These are phyloP conservation scores for Cinnamomum chago DNA, from an alignment of 164 flowering plant genomes.

Conservation along the genomic window DNA sequence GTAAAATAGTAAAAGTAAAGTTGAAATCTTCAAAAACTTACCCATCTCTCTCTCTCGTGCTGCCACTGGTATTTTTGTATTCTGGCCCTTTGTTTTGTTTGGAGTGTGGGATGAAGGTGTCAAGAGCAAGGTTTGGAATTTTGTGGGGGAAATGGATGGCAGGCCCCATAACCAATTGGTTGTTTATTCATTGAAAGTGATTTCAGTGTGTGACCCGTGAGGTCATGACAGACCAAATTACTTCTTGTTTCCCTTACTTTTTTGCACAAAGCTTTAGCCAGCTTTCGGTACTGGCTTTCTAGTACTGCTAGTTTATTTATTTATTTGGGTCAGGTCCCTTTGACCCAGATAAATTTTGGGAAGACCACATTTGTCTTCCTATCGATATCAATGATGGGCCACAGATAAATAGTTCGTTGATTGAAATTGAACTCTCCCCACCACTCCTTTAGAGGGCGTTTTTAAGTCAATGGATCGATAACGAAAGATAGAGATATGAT, in stretches of 20 bases:
- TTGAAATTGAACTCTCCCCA: too few relatives aligned
- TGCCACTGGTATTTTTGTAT: constrained; percentile 35
- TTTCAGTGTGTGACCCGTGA: constrained; percentile 1
- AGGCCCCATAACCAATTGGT: constrained; percentile 1
- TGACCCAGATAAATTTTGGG: background rate
- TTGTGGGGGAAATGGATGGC: background rate
- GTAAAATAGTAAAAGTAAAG: too few relatives aligned
- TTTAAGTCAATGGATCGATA: too few relatives aligned
- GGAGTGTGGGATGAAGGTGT: background rate
- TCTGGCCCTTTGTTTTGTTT: constrained; percentile 32
- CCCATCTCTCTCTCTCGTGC: constrained; percentile 9
- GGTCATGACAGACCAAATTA: background rate
- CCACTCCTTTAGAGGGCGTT: too few relatives aligned
- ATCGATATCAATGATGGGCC: too few relatives aligned
- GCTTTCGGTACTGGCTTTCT: background rate
- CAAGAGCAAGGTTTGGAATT: constrained; percentile 8
- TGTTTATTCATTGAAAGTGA: constrained; percentile 3
- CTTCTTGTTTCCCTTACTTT: background rate
- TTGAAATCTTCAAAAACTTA: too few relatives aligned
- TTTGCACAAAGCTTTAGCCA: background rate
- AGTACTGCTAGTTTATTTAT: background rate
- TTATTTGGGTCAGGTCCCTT: background rate
- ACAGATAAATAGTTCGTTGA: too few relatives aligned
- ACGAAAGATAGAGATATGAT: too few relatives aligned
- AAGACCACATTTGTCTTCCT: too few relatives aligned